Conservation (phyloP, 768 basidiomycete genomes). For the Ramaria rubella region DNA sequence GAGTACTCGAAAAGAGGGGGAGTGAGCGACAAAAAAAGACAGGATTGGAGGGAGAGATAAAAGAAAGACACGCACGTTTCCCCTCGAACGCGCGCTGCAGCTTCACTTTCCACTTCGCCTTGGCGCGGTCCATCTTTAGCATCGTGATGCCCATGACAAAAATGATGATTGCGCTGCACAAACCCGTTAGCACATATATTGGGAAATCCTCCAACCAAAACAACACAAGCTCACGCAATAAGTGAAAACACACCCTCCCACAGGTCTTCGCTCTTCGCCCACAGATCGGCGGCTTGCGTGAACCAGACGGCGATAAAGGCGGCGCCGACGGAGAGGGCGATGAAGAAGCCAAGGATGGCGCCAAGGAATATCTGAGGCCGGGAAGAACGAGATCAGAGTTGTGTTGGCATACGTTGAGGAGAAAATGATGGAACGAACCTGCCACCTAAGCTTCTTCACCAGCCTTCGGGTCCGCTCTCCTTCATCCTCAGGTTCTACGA, state of each 20-base stretch:
- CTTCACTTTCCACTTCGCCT: slow-evolving; percentile 92
- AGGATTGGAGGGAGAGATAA: not conserved
- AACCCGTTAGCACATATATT: too few species aligned
- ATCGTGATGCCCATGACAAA: slow-evolving; percentile 91
- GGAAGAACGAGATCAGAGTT: too few species aligned
- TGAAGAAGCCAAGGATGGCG: slow-evolving; percentile 61
- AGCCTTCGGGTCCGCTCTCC: slow-evolving; percentile 10
- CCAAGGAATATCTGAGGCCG: slow-evolving; percentile 65
- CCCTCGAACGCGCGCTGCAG: slow-evolving; percentile 70
- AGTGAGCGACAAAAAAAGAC: too few species aligned
- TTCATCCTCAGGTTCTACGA: slow-evolving; percentile 6
- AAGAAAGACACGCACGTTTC: slow-evolving; percentile 37
- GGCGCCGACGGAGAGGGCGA: slow-evolving; percentile 80
- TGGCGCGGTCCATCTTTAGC: slow-evolving; percentile 91
- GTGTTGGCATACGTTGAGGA: not conserved
- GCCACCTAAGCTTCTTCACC: slow-evolving; percentile 17
- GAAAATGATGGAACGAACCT: slow-evolving; percentile 13
- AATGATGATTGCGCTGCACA: slow-evolving; percentile 57
- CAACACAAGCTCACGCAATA: slow-evolving; percentile 19
- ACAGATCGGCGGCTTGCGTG: slow-evolving; percentile 80
- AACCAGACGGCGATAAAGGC: slow-evolving; percentile 95
- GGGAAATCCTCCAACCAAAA: slow-evolving; percentile 16
- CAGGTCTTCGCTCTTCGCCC: slow-evolving; percentile 74
- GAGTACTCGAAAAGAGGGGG: not conserved
- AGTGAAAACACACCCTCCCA: slow-evolving; percentile 75